Percentiles rank a stretch among this genome's conserved stretches.
These are phyloP conservation scores for Sugiyamaella chiloensis DNA, from an alignment of 805 yeast species.

Conservation along the genomic window DNA sequence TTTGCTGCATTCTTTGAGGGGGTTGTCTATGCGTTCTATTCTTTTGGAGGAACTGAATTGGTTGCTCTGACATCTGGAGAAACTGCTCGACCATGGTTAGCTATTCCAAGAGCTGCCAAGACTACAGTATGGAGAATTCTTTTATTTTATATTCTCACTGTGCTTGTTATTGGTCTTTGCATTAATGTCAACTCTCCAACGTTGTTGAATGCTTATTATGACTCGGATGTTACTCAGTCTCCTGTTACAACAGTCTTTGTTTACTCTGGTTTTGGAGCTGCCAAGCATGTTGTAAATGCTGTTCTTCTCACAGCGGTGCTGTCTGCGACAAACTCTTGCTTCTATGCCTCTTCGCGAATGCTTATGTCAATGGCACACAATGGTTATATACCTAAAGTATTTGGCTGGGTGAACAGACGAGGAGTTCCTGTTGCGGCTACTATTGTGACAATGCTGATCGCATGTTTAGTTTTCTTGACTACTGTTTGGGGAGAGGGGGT, in stretches of 20 bases:
- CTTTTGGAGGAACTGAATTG: conserved; percentile 53
- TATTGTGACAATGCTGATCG: conserved; percentile 48
- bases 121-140: conserved; percentile 51
- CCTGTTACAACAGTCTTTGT: conserved; percentile 53
- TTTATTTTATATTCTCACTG: conserved; percentile 48
- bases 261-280: conserved; percentile 42
- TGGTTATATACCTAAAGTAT: conserved; percentile 52
- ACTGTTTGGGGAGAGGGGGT: conserved; percentile 54
- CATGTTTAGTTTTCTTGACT: conserved; percentile 61
- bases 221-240: conserved; percentile 46
- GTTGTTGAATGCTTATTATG: conserved; percentile 43
- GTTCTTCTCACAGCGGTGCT: conserved; percentile 59
- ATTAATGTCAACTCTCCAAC: conserved; percentile 51
- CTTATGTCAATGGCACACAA: conserved; percentile 56
- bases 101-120: conserved; percentile 54
- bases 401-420: conserved; percentile 46
- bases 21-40: conserved; percentile 54
- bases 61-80: conserved; percentile 58
- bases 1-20: conserved; percentile 31
- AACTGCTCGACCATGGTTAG: conserved; percentile 51
- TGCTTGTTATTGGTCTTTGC: conserved; percentile 53
- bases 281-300: conserved; percentile 50
- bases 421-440: conserved; percentile 63
- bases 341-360: conserved; percentile 61
- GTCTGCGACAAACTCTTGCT: conserved; percentile 62